phyloP scores from a whole-genome alignment of 768 basidiomycete species.

The Kwoniella sp. region DNA sequence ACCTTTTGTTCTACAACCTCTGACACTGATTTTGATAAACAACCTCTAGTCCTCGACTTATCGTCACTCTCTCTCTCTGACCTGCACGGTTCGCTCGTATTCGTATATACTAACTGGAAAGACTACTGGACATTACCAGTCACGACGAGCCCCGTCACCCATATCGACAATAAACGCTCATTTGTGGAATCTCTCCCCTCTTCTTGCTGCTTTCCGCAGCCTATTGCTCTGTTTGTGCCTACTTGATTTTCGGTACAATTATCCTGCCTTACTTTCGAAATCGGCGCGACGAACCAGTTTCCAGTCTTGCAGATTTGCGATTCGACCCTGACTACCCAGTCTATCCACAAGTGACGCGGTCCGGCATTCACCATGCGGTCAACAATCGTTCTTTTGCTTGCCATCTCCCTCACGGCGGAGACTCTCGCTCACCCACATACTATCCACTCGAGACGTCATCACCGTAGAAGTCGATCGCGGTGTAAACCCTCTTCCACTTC shows the following conservation, averaged over 20 bases:
- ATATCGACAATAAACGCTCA: not conserved
- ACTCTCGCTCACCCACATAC: slow-evolving; percentile 2
- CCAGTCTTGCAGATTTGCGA: too few species aligned
- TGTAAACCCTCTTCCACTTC: not conserved
- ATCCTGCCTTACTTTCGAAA: too few species aligned
- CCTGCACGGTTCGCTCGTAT: too few species aligned
- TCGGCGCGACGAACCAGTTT: too few species aligned
- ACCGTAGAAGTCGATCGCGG: slow-evolving; percentile 2
- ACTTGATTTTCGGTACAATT: too few species aligned
- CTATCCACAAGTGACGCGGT: too few species aligned
- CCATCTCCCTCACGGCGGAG: not conserved
- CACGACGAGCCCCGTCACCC: not conserved
- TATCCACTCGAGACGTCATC: not conserved
- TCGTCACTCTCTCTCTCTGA: too few species aligned
- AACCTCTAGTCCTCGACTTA: too few species aligned
- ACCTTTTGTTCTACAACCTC: not conserved
- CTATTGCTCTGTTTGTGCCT: too few species aligned
- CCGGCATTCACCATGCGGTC: not conserved
- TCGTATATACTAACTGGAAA: not conserved
- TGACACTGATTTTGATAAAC: not conserved
- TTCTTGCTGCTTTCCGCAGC: too few species aligned
- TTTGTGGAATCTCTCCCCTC: not conserved
- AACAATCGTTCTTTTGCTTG: not conserved
- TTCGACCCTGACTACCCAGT: too few species aligned
- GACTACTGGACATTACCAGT: not conserved